These are phyloP conservation scores for Hippophae rhamnoides DNA, from an alignment of 306 rosid species.

Conservation along the genomic window DNA sequence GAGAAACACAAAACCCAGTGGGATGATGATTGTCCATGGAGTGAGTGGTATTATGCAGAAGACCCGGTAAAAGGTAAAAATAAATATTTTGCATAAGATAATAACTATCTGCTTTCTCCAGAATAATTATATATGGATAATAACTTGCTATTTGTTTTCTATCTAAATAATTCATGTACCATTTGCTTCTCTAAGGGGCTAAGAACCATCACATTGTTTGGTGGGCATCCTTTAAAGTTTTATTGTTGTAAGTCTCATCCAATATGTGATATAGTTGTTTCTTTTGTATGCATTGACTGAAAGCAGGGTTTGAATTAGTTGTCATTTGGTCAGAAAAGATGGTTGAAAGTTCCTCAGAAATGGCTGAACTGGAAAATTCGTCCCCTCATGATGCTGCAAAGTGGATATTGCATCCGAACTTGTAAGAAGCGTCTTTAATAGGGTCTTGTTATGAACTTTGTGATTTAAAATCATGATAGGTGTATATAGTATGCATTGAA, in stretches of 20 bases:
- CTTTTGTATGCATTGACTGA: slow-evolving; percentile 28
- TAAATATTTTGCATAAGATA: no score
- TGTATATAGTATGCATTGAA: slow-evolving; percentile 13
- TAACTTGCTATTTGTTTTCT: not conserved
- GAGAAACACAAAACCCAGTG: slow-evolving; percentile 58
- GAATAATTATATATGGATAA: not conserved
- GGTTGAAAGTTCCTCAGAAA: slow-evolving; percentile 77
- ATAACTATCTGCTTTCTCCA: no score
- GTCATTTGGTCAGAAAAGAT: slow-evolving; percentile 75
- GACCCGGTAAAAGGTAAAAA: slow-evolving; percentile 83
- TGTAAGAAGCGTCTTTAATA: slow-evolving; percentile 29
- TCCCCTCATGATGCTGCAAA: slow-evolving; percentile 88
- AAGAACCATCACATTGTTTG: not conserved
- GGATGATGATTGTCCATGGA: slow-evolving; percentile 97
- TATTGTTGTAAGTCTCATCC: slow-evolving; percentile 11
- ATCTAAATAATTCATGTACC: not conserved
- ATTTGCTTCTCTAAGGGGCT: slow-evolving; percentile 1
- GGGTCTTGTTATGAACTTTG: slow-evolving; percentile 4
- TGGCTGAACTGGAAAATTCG: slow-evolving; percentile 95
- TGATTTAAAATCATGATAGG: slow-evolving; percentile 4
- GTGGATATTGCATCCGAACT: slow-evolving; percentile 63
- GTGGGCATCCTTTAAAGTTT: slow-evolving; percentile 4
- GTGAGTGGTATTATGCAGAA: slow-evolving; percentile 95
- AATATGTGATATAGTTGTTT: slow-evolving; percentile 19
- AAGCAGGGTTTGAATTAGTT: slow-evolving; percentile 77